Evolutionary conservation across 169 alveolate species (phyloP).

Genomic region (Sarcocystis neurona): DNA sequence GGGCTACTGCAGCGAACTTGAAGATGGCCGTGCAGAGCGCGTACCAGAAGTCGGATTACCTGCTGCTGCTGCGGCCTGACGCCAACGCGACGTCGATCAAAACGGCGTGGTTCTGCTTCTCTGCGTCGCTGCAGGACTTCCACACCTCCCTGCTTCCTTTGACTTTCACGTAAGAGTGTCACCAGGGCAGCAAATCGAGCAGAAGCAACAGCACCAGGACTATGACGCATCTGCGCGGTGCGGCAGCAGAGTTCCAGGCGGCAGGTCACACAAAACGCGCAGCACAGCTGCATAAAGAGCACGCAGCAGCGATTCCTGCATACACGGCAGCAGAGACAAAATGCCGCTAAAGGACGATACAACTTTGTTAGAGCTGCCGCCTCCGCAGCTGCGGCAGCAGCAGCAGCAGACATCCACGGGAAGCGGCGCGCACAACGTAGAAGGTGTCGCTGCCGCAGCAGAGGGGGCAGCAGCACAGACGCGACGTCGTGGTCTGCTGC

Average conservation of each 20-base stretch:
- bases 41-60: background rate
- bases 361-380: too few species aligned
- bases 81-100: background rate
- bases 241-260: background rate
- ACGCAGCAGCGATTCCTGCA: too few species aligned
- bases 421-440: too few species aligned
- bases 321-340: too few species aligned
- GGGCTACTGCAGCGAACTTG: background rate
- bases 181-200: too few species aligned
- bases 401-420: too few species aligned
- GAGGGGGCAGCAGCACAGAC: too few species aligned
- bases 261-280: background rate
- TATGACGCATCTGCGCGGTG: background rate
- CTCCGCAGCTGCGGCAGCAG: too few species aligned
- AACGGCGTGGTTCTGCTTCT: background rate
- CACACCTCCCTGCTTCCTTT: background rate
- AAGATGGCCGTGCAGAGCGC: conserved; percentile 13
- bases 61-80: conserved; percentile 1
- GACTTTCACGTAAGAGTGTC: background rate
- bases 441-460: too few species aligned
- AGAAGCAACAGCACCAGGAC: too few species aligned
- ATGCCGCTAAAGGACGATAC: too few species aligned
- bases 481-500: too few species aligned
- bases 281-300: background rate
- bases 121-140: background rate